Evolutionary conservation across 495 filamentous ascomycete species (phyloP), one percentile per base, ranked within the genome.

Genomic region (Hyaloscypha hepaticicola): DNA sequence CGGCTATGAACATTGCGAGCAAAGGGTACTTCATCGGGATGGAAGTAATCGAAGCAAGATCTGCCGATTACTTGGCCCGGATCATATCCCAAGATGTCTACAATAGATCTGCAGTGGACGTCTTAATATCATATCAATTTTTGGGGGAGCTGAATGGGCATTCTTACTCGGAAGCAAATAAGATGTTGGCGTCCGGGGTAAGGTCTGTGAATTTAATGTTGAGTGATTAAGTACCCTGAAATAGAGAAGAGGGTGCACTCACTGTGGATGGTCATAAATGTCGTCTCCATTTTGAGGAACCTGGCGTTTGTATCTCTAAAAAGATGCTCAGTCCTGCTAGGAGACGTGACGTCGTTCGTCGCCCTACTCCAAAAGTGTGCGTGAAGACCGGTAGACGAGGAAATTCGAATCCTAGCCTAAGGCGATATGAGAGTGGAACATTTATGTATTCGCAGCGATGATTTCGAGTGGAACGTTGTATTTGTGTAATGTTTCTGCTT

Each of bases 251-350:
- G 14, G 25, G 58, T 58, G 58, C 6, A 84, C 88, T 78, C 76
- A 87, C 92, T 91, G 76, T 96, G 92, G 68, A 96, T 96, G 66
- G 92, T 92, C 78, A 96, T 96, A 79, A 96, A 96, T 50, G 92
- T 96, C 67, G 89, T 90, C 77, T 95, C 92, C 91, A 95, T 95
- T 72, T 69, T 77, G 75, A 71, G 55, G 60, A 64, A 55, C 31
- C 61, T 67, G 60, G 66, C 64, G 52, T 71, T 69, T 68, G 63
- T 66, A 69, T 68, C 69, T 68, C 63, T 67, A 66, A 69, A 60
- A 72, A 69, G 69, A 69, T 72, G 60, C 66, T 66, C 69, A 71
- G 69, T 66, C 59, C 52, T 62, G 27, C 26, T 12, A 28, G 45
- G 14, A 53, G 63, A 59, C 24, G 48, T 27, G 21, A 55, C 12